These are phyloP conservation scores for Parasitella parasitica DNA, from an alignment of 371 early-diverging fungal genomes.

Conservation along the genomic window DNA sequence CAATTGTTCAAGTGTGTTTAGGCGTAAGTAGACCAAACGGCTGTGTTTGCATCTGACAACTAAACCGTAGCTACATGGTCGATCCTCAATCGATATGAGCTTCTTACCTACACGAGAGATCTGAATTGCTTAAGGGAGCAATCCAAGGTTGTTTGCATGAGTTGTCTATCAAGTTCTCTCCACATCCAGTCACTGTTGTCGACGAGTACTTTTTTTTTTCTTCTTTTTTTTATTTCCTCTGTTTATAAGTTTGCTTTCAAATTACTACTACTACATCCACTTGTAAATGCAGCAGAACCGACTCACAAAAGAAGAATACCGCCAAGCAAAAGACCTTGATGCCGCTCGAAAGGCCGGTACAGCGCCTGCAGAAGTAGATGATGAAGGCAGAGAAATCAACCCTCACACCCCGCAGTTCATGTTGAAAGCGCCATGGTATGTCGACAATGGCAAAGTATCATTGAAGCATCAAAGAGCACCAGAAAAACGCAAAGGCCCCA, in stretches of 20 bases:
- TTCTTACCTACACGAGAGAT: no score
- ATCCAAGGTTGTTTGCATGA: no score
- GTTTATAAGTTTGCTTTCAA: neutral
- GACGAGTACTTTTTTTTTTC: no score
- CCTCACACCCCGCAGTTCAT: slow-evolving; percentile 99
- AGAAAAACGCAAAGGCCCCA: slow-evolving; percentile 33
- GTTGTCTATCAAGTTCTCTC: no score
- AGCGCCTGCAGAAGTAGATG: slow-evolving; percentile 87
- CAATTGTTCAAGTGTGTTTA: no score
- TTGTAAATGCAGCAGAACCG: slow-evolving; percentile 40
- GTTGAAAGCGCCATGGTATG: slow-evolving; percentile 95
- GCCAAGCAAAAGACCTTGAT: slow-evolving; percentile 83
- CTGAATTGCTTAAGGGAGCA: no score
- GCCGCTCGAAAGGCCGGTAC: slow-evolving; percentile 91
- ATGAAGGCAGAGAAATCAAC: slow-evolving; percentile 94
- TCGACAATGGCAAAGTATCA: slow-evolving; percentile 83
- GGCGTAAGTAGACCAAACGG: no score
- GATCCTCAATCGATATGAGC: no score
- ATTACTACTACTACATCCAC: no score
- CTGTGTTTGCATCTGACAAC: no score
- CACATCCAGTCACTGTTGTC: no score
- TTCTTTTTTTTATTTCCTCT: neutral
- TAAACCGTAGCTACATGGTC: no score
- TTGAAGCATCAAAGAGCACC: slow-evolving; percentile 87
- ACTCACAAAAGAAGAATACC: slow-evolving; percentile 85